These are phyloP conservation scores for Candida ovalis DNA, from an alignment of 805 yeast genomes.

Conservation along the genomic window DNA sequence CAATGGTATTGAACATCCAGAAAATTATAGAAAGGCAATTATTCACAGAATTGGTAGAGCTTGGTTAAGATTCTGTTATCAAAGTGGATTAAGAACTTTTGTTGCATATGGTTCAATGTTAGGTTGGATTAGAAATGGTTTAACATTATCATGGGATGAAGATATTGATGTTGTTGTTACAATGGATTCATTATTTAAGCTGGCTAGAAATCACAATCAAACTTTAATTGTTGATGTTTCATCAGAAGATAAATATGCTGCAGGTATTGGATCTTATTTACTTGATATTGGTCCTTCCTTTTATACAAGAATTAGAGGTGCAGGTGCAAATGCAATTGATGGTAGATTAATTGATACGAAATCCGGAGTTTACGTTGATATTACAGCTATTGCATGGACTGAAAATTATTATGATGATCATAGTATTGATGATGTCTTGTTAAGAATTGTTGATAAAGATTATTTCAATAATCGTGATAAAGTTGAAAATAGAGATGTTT, in stretches of 20 bases:
- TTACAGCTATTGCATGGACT: slow-evolving; percentile 51
- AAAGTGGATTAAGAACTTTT: slow-evolving; percentile 51
- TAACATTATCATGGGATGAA: slow-evolving; percentile 62
- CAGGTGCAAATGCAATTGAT: slow-evolving; percentile 56
- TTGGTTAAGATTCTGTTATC: slow-evolving; percentile 45
- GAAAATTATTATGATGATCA: slow-evolving; percentile 28
- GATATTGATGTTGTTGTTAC: slow-evolving; percentile 68
- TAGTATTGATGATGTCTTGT: slow-evolving; percentile 14
- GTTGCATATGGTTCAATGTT: slow-evolving; percentile 63
- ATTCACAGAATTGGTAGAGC: slow-evolving; percentile 48
- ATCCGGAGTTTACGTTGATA: slow-evolving; percentile 63
- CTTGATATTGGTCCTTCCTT: slow-evolving; percentile 45
- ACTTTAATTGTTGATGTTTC: slow-evolving; percentile 42
- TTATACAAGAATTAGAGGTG: slow-evolving; percentile 47
- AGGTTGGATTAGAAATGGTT: slow-evolving; percentile 64
- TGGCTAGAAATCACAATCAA: slow-evolving; percentile 48
- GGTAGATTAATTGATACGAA: slow-evolving; percentile 64
- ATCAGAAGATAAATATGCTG: slow-evolving; percentile 26
- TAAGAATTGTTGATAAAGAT: slow-evolving; percentile 20
- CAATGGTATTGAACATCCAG: slow-evolving; percentile 42
- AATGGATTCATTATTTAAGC: slow-evolving; percentile 38
- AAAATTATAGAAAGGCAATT: slow-evolving; percentile 34
- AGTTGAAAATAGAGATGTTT: slow-evolving; percentile 13
- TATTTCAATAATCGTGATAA: slow-evolving; percentile 10
- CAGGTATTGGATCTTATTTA: slow-evolving; percentile 56